phyloP scores from a whole-genome alignment of 345 rosid species.

The Aquilaria sinensis region DNA sequence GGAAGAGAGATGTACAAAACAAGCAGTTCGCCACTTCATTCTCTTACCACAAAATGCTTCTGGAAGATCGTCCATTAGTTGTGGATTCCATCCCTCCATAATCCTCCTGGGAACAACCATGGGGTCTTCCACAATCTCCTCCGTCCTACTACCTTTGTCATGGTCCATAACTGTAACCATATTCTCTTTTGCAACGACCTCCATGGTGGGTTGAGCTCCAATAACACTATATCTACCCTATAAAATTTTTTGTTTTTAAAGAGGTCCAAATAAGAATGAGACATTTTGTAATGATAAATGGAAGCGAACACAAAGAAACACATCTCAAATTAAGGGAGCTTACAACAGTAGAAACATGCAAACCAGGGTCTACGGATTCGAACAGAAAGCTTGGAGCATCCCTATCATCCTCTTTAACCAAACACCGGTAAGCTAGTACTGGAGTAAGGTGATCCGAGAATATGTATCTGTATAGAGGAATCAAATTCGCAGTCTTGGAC shows the following conservation, averaged over 20 bases:
- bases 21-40: constrained; percentile 6
- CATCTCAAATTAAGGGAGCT: constrained; percentile 9
- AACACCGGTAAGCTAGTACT: constrained; percentile 79
- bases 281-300: not conserved
- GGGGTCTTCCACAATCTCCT: constrained; percentile 88
- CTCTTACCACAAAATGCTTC: constrained; percentile 77
- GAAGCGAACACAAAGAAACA: not conserved
- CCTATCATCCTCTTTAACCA: constrained; percentile 91
- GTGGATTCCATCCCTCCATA: constrained; percentile 83
- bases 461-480: constrained; percentile 65
- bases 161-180: constrained; percentile 84
- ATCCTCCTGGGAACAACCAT: constrained; percentile 78
- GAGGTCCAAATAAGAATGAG: not conserved
- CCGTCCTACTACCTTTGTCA: constrained; percentile 44
- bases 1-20: not conserved
- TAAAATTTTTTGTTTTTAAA: not conserved
- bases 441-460: constrained; percentile 95
- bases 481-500: constrained; percentile 63
- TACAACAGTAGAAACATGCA: constrained; percentile 55
- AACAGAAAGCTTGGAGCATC: constrained; percentile 95
- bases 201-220: constrained; percentile 92
- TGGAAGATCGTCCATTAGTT: constrained; percentile 77
- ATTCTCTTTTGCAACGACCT: constrained; percentile 78
- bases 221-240: constrained; percentile 86
- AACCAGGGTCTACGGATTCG: constrained; percentile 87